These are phyloP conservation scores for Panicum virgatum DNA, from an alignment of 202 grass and related monocot genomes.

Conservation along the genomic window DNA sequence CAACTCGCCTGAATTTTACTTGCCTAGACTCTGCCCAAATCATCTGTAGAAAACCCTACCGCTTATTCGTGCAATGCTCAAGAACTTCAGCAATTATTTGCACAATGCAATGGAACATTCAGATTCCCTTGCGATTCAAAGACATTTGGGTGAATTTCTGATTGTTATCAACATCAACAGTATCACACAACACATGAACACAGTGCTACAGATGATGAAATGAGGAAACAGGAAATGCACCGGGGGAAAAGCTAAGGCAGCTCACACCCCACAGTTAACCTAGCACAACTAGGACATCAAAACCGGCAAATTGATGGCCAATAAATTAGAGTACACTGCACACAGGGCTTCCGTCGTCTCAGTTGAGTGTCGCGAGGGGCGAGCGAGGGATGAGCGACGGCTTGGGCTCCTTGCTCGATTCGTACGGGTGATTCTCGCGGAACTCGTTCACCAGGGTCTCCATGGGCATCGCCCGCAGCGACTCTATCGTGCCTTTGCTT, in stretches of 20 bases:
- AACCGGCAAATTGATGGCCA: conserved; percentile 13
- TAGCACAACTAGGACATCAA: conserved; percentile 49
- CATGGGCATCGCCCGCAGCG: conserved; percentile 82
- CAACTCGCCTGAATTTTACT: conserved; percentile 31
- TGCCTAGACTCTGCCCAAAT: not conserved
- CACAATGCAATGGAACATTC: not conserved
- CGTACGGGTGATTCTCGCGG: conserved; percentile 85
- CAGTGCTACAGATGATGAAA: conserved; percentile 22
- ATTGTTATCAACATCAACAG: conserved; percentile 20
- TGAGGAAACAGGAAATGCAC: not conserved
- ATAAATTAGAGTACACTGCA: conserved; percentile 50
- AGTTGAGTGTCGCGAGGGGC: conserved; percentile 79
- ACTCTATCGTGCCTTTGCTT: conserved; percentile 80
- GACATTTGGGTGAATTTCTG: not conserved
- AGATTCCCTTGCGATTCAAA: not conserved
- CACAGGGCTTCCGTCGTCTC: conserved; percentile 11
- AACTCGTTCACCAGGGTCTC: conserved; percentile 76
- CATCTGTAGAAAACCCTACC: not conserved
- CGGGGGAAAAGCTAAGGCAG: conserved; percentile 53
- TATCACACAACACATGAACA: conserved; percentile 18
- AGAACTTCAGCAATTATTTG: not conserved
- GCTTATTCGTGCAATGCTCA: not conserved
- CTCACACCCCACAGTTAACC: conserved; percentile 34
- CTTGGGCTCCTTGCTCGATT: conserved; percentile 71
- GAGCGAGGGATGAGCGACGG: conserved; percentile 73